Conservation (phyloP, 1,284 basidiomycete genomes). For the Sporisorium graminicola region DNA sequence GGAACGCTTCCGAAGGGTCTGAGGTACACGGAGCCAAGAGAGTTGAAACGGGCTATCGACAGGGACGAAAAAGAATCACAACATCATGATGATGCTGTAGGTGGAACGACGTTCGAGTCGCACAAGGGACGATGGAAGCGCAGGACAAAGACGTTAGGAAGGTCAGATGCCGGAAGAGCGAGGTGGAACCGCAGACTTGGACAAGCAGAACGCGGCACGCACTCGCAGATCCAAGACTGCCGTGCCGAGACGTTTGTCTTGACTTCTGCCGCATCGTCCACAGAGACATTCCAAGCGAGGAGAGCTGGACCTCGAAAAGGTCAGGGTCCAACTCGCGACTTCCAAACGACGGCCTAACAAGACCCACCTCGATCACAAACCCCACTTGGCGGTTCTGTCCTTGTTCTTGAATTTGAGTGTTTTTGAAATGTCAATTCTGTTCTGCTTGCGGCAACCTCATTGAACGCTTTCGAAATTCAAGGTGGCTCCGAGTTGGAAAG, state of each 20-base stretch:
- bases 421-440: not conserved
- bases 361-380: not conserved
- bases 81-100: not conserved
- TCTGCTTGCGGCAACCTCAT: not conserved
- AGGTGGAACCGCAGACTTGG: slow-evolving; percentile 6
- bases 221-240: not conserved
- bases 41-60: too few species aligned
- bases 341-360: not conserved
- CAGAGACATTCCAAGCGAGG: not conserved
- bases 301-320: not conserved
- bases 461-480: not conserved
- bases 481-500: not conserved
- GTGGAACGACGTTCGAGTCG: not conserved
- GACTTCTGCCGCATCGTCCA: not conserved
- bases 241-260: not conserved
- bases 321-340: not conserved
- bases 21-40: not conserved
- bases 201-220: slow-evolving; percentile 6
- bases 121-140: not conserved
- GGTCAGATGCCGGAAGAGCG: not conserved
- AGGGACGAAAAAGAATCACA: not conserved
- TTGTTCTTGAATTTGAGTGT: not conserved
- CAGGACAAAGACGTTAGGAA: not conserved
- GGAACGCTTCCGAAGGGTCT: not conserved
- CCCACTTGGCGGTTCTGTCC: not conserved